Percentiles rank a stretch among this genome's conserved stretches.
phyloP scores from a whole-genome alignment of 768 basidiomycete genomes.

The Kwoniella pini region DNA sequence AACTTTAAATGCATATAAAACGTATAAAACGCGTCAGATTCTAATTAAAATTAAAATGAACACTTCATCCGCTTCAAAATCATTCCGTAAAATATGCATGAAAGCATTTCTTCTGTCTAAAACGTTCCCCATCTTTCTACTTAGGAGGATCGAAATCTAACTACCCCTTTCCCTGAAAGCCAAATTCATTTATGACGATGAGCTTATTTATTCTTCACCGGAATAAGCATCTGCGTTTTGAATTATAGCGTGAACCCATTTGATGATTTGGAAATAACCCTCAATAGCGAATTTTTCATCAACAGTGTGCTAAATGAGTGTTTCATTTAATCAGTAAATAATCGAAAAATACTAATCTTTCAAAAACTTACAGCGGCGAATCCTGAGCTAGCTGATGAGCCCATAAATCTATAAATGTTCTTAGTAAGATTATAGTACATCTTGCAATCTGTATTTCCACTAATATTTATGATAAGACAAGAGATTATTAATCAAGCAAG shows the following conservation, averaged over 20 bases:
- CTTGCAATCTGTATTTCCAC: slow-evolving; percentile 50
- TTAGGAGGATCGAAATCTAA: no score
- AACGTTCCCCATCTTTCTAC: no score
- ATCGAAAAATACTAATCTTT: neutral
- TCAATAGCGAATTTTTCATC: slow-evolving; percentile 50
- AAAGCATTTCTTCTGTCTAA: no score
- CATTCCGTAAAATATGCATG: no score
- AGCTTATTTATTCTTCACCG: slow-evolving; percentile 34
- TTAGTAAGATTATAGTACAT: slow-evolving; percentile 51
- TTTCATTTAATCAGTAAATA: no score
- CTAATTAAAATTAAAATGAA: no score
- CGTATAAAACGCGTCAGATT: neutral
- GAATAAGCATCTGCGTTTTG: slow-evolving; percentile 48
- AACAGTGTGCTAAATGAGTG: slow-evolving; percentile 50
- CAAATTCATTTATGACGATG: no score
- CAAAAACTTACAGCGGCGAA: slow-evolving; percentile 25
- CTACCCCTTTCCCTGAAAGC: no score
- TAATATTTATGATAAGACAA: no score
- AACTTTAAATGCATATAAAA: neutral
- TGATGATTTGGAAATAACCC: slow-evolving; percentile 39
- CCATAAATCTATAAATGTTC: slow-evolving; percentile 52
- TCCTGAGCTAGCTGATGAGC: slow-evolving; percentile 20
- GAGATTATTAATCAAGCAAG: no score
- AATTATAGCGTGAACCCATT: slow-evolving; percentile 52
- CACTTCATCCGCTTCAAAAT: no score